These are phyloP conservation scores for Eurotiales sp. DNA, from an alignment of 2,329 filamentous ascomycete genomes.

Conservation along the genomic window DNA sequence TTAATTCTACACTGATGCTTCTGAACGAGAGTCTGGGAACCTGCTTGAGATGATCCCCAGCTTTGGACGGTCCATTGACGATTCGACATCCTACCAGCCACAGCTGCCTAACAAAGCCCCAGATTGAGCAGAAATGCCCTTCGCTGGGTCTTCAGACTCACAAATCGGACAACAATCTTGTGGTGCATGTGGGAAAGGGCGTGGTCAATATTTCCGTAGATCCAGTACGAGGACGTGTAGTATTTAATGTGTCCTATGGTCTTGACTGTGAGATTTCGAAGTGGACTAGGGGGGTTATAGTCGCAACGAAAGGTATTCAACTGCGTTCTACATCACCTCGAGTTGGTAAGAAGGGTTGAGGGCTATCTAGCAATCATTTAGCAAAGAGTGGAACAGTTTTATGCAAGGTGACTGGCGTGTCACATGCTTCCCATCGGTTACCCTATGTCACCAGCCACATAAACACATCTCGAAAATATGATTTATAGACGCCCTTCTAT, in stretches of 20 bases:
- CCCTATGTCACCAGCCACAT: not conserved
- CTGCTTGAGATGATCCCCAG: constrained; percentile 35
- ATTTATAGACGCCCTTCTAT: not conserved
- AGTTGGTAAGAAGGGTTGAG: too few species aligned
- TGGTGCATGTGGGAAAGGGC: not conserved
- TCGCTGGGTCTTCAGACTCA: not conserved
- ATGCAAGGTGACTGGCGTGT: constrained; percentile 11
- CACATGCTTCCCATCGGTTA: constrained; percentile 10
- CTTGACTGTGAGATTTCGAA: too few species aligned
- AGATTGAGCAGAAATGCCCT: not conserved
- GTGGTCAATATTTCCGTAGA: constrained; percentile 2
- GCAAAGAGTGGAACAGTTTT: not conserved
- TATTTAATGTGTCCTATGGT: too few species aligned
- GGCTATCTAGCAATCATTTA: too few species aligned
- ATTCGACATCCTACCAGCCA: too few species aligned
- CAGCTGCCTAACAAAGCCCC: too few species aligned
- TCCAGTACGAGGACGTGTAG: constrained; percentile 5
- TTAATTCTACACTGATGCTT: constrained; percentile 42
- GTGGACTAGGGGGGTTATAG: too few species aligned
- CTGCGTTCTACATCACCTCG: too few species aligned
- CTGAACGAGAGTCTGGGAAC: constrained; percentile 47
- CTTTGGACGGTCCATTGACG: too few species aligned
- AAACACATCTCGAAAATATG: not conserved
- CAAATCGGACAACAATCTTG: not conserved
- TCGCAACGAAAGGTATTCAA: too few species aligned